Base-by-base conservation (phyloP, 2,329 filamentous ascomycete genomes). In the Colletotrichum euphorbiae region DNA sequence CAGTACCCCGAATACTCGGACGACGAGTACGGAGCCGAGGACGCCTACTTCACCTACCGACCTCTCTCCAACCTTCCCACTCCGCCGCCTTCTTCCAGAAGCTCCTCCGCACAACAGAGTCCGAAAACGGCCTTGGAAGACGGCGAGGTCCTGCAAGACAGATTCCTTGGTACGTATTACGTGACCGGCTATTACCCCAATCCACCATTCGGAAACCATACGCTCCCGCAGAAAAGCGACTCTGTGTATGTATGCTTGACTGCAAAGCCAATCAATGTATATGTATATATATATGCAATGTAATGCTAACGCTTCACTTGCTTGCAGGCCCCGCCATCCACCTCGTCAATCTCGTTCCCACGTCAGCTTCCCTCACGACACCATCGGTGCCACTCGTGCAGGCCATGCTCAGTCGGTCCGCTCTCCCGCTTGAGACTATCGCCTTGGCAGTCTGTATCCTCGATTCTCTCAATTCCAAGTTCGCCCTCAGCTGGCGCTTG, bases 51-150 rank as follows among this genome's bases (percentile, higher is more conserved):
- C 73, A 89, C 88, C 71, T 91, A 91, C 77, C 85, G 88, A 54
- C 89, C 89, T 9, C 82, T 91, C 58, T 91, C 89, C 33, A 90
- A 89, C 76, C 83, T 91, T 21, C 89, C 89, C 21, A 91, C 89
- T 59, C 89, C 89, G 70, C 89, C 89, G 50, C 84, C 84, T 11
- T 89, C 87, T 50, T 84, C 83, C 56, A 79, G 78, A 67, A 80
- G 75, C 69, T 81, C 81, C 17, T 81, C 81, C 46, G 79, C 79
- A 28, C 73, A 70, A 17, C 81, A 82, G 73, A 84, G 82, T 55
- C 82, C 83, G 51, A 75, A 76, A 43, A 76, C 79, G 61, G 76
- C 77, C 17, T 74, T 81, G 56, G 81, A 84, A 58, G 81, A 84
- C 73, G 81, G 79, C 66, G 83, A 84, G 70, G 75, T 78, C 57